Evolutionary conservation across 2,329 filamentous ascomycete genomes (phyloP).

Genomic region (Fusarium mexicanum): DNA sequence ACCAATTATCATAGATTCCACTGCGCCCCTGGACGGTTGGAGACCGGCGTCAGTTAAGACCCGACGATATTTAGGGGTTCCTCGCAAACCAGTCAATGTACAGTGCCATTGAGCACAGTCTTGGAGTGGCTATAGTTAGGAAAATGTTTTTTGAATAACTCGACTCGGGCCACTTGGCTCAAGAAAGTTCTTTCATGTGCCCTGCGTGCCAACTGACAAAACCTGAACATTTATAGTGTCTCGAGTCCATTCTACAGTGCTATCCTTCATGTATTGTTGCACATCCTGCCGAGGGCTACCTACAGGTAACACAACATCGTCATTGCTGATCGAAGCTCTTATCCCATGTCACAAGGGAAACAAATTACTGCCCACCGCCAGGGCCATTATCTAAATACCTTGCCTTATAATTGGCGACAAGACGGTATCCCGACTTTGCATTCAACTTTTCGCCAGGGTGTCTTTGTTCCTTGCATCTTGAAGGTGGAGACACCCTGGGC

Average conservation of each 20-base stretch:
- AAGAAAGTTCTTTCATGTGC: neutral
- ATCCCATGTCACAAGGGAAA: neutral
- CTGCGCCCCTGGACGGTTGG: neutral
- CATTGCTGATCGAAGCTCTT: constrained; percentile 6
- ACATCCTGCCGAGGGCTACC: constrained; percentile 33
- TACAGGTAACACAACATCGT: constrained; percentile 20
- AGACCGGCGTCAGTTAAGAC: constrained; percentile 16
- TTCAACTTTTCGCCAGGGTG: constrained; percentile 2
- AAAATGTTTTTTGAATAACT: neutral
- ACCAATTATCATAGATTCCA: constrained; percentile 29
- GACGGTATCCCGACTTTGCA: neutral
- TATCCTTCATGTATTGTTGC: constrained; percentile 7
- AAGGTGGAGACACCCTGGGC: constrained; percentile 26
- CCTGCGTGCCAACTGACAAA: neutral
- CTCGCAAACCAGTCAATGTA: constrained; percentile 7
- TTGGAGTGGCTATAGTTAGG: constrained; percentile 6
- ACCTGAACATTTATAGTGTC: constrained; percentile 19
- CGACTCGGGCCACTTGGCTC: neutral
- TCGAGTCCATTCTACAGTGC: constrained; percentile 8
- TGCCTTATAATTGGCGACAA: neutral
- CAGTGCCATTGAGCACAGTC: constrained; percentile 22
- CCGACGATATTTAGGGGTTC: constrained; percentile 42
- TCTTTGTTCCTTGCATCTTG: constrained; percentile 32
- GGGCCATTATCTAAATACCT: neutral
- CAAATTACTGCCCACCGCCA: neutral